Base-by-base conservation (phyloP, 139 green algal species). In the Chlorella sp. region DNA sequence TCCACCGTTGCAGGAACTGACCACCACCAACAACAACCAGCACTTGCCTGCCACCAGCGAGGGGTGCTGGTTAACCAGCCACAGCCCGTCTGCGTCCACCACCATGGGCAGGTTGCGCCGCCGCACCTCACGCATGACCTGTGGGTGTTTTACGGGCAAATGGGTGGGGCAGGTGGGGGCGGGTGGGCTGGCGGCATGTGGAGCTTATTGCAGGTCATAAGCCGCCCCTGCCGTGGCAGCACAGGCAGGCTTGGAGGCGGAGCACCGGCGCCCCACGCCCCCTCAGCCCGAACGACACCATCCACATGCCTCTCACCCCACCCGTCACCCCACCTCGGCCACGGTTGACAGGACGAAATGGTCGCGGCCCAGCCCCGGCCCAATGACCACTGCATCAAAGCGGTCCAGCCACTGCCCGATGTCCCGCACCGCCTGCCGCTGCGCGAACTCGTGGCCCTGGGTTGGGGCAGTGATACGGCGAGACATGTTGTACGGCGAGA, bases 361-460 rank as follows among this genome's bases (percentile, higher is more conserved):
- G 60, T 97, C 92, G 0, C 92, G 74, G 0, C 95, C 95, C 36
- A 98, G 85, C 0, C 95, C 95, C 1, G 95, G 95, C 0, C 95
- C 95, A 32, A 98, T 90, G 36, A 98, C 88, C 36, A 98, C 79
- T 28, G 86, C 86, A 69, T 90, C 83, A 77, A 97, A 91, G 6
- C 90, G 88, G 19, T 74, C 44, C 62, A 96, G 48, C 94, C 95
- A 97, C 36, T 86, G 56, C 30, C 88, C 64, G 2, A 96, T 87
- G 46, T 89, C 85, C 0, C 83, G 82, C 7, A 87, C 67, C 1
- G 88, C 87, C 14, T 83, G 32, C 60, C 73, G 28, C 56, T 54
- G 76, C 20, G 46, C 32, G 62, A n/a, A 40, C 40, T 65, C 60
- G 30, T 65, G 78, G 60, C 5, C 43, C 46, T 68, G 67, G 11